A percentile compares a stretch with the other conserved stretches of the same genome.
phyloP scores from a whole-genome alignment of 768 basidiomycete genomes.

The Amanita pseudoporphyria region DNA sequence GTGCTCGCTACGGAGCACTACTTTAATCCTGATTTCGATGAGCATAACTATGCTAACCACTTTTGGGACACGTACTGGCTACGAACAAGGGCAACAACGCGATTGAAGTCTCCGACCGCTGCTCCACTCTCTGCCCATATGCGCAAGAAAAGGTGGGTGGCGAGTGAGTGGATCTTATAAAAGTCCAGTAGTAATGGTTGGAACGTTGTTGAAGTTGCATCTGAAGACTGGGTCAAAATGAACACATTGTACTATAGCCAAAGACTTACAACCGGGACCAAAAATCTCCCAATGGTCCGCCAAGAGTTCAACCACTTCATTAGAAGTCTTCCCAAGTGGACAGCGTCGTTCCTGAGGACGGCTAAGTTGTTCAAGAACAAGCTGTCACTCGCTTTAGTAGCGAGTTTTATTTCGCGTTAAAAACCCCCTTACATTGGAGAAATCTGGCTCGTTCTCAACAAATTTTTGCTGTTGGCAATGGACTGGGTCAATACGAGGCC shows the following conservation, averaged over 20 bases:
- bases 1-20: constrained; percentile 67
- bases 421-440: constrained; percentile 47
- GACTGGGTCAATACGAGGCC: neutral
- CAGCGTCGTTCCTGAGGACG: constrained; percentile 67
- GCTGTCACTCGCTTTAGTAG: constrained; percentile 24
- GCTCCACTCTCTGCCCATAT: constrained; percentile 91
- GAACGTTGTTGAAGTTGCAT: constrained; percentile 73
- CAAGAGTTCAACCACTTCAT: constrained; percentile 76
- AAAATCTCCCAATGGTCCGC: constrained; percentile 82
- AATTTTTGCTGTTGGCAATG: constrained; percentile 43
- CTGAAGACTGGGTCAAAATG: constrained; percentile 24
- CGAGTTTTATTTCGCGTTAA: neutral
- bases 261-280: constrained; percentile 67
- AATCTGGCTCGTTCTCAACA: constrained; percentile 62
- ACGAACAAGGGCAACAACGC: constrained; percentile 67
- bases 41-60: constrained; percentile 5
- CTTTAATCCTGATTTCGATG: constrained; percentile 47
- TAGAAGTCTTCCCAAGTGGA: constrained; percentile 76
- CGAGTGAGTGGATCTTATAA: constrained; percentile 69
- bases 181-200: constrained; percentile 87
- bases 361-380: constrained; percentile 73
- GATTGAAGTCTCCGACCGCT: constrained; percentile 62
- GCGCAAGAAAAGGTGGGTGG: constrained; percentile 78
- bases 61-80: constrained; percentile 59
- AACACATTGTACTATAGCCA: constrained; percentile 3